These are phyloP conservation scores for Sequoia sempervirens DNA, from an alignment of 75 land plant species.

Conservation along the genomic window DNA sequence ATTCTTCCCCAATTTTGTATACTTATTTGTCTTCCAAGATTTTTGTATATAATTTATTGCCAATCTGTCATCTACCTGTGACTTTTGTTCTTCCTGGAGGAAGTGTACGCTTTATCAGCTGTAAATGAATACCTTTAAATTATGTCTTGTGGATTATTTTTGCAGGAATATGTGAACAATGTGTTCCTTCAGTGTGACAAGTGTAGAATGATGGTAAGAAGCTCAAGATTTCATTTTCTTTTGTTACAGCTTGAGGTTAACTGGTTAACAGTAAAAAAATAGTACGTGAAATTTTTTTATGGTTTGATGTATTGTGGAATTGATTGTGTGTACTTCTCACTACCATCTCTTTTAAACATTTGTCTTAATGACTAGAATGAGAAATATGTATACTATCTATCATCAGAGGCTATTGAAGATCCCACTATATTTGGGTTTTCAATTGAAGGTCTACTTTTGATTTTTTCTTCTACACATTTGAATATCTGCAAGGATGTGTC, in stretches of 20 bases:
- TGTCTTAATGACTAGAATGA: not conserved
- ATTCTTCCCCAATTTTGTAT: not conserved
- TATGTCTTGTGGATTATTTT: not conserved
- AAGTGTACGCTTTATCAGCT: not conserved
- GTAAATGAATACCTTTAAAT: not conserved
- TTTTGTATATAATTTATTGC: not conserved
- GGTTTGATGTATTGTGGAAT: not conserved
- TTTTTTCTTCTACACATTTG: not conserved
- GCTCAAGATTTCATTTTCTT: not conserved
- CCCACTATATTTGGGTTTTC: not conserved
- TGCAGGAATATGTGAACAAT: constrained; percentile 77
- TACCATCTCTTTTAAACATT: not conserved
- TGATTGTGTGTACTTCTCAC: not conserved
- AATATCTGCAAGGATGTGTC: not conserved
- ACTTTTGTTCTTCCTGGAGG: not conserved
- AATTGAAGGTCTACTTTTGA: not conserved
- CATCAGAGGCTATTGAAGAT: not conserved
- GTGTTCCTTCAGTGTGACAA: constrained; percentile 88
- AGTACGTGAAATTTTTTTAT: not conserved
- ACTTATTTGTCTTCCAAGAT: not conserved
- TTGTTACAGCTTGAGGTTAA: not conserved
- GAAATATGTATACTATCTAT: not conserved
- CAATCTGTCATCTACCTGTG: not conserved
- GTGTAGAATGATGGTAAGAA: constrained; percentile 85
- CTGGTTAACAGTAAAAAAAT: not conserved